Conservation (phyloP, 2,329 filamentous ascomycete genomes). For the Rutstroemia sydowiana region DNA sequence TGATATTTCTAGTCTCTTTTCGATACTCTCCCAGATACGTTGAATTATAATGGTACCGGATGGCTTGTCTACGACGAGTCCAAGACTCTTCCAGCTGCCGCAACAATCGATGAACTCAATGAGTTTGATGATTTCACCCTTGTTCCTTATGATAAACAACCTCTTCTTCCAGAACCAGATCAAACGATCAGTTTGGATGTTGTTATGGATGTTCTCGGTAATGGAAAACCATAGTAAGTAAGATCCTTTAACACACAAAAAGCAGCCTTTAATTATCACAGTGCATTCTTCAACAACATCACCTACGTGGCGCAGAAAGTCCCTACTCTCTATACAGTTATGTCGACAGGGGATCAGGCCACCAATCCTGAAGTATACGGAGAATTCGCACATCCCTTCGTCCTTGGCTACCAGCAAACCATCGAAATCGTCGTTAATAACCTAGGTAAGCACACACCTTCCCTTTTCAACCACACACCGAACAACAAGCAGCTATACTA, state of each 20-base stretch:
- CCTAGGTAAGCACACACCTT: slow-evolving; percentile 29
- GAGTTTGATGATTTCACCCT: slow-evolving; percentile 69
- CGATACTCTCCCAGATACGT: slow-evolving; percentile 49
- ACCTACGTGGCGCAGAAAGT: slow-evolving; percentile 59
- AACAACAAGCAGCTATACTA: no score
- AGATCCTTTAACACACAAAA: neutral
- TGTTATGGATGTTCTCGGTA: slow-evolving; percentile 57
- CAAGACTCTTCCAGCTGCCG: slow-evolving; percentile 42
- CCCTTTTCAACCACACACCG: neutral
- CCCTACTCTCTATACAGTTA: slow-evolving; percentile 59
- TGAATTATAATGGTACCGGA: slow-evolving; percentile 64
- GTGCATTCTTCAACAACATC: slow-evolving; percentile 53
- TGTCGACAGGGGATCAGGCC: slow-evolving; percentile 46
- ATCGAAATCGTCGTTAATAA: slow-evolving; percentile 77
- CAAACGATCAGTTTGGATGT: slow-evolving; percentile 56
- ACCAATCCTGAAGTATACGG: slow-evolving; percentile 58
- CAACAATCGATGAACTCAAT: slow-evolving; percentile 52
- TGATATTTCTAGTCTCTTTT: slow-evolving; percentile 50
- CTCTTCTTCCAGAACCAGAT: slow-evolving; percentile 54
- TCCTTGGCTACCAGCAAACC: slow-evolving; percentile 60
- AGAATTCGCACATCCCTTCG: slow-evolving; percentile 55
- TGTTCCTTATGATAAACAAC: slow-evolving; percentile 58
- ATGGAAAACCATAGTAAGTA: slow-evolving; percentile 59
- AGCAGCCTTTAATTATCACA: slow-evolving; percentile 13
- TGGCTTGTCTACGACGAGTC: slow-evolving; percentile 52